Evolutionary conservation across 2,329 filamentous ascomycete species (phyloP).

Genomic region (Stemphylium beticola): DNA sequence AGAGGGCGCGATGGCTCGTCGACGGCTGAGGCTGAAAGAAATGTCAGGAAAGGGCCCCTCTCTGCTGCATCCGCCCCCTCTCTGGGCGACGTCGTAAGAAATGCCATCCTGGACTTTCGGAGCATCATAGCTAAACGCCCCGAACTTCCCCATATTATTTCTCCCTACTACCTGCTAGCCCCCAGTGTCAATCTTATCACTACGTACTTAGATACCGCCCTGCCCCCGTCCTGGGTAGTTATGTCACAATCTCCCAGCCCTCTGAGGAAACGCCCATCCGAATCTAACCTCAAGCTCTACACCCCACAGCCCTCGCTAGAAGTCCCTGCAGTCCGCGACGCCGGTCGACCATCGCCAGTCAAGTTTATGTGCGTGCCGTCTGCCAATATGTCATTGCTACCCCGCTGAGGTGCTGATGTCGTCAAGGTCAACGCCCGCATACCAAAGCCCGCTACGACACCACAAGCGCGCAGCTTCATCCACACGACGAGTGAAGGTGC

Average conservation of each 20-base stretch:
- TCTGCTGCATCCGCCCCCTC: slow-evolving; percentile 6
- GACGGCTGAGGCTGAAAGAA: slow-evolving; percentile 21
- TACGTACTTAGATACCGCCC: slow-evolving; percentile 6
- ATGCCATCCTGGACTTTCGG: slow-evolving; percentile 13
- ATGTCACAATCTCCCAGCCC: slow-evolving; percentile 27
- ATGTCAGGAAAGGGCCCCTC: slow-evolving; percentile 14
- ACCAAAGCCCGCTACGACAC: slow-evolving; percentile 69
- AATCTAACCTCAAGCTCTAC: slow-evolving; percentile 44
- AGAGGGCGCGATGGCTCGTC: not conserved
- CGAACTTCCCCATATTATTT: slow-evolving; percentile 26
- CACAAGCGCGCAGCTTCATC: slow-evolving; percentile 67
- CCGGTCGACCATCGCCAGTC: slow-evolving; percentile 52
- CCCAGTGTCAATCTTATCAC: slow-evolving; percentile 8
- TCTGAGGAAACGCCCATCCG: slow-evolving; percentile 28
- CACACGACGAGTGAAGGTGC: slow-evolving; percentile 67
- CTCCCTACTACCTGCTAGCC: slow-evolving; percentile 13
- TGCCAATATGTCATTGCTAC: slow-evolving; percentile 16
- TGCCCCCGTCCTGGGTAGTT: slow-evolving; percentile 9
- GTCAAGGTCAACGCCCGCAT: slow-evolving; percentile 62
- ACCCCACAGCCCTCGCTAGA: slow-evolving; percentile 58
- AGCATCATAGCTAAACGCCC: slow-evolving; percentile 7
- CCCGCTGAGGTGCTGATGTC: slow-evolving; percentile 35
- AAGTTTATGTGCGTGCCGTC: slow-evolving; percentile 56
- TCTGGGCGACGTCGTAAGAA: not conserved
- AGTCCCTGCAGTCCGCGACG: slow-evolving; percentile 49